A percentile compares a stretch with the other conserved stretches of the same genome.
These are phyloP conservation scores for Stromatinia cepivora DNA, from an alignment of 2,329 filamentous ascomycete species.

Conservation along the genomic window DNA sequence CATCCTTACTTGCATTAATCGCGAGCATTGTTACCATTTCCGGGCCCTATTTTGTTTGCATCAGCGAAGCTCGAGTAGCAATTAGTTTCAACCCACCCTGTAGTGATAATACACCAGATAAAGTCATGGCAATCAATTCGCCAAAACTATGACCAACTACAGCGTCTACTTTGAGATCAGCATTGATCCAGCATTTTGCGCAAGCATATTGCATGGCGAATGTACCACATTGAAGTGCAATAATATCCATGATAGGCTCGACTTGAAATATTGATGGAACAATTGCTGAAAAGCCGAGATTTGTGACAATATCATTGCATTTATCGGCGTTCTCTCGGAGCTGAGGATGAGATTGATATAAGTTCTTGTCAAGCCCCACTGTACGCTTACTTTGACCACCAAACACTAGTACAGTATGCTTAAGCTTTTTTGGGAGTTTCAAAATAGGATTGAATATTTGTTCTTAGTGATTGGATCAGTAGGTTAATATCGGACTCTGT, in stretches of 20 bases:
- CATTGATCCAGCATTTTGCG: constrained; percentile 30
- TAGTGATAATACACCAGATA: constrained; percentile 31
- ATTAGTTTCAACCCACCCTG: constrained; percentile 32
- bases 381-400: constrained; percentile 23
- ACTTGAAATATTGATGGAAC: constrained; percentile 28
- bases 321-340: constrained; percentile 27
- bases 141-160: constrained; percentile 45
- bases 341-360: constrained; percentile 10
- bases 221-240: constrained; percentile 25
- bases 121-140: constrained; percentile 41
- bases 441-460: not conserved
- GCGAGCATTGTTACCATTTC: constrained; percentile 8
- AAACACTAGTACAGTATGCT: constrained; percentile 44
- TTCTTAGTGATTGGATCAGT: not conserved
- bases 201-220: constrained; percentile 32
- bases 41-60: constrained; percentile 27
- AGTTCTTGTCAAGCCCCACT: constrained; percentile 23
- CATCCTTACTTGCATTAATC: not conserved
- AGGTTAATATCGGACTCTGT: not conserved
- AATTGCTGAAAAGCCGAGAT: constrained; percentile 23
- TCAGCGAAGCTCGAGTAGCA: constrained; percentile 40
- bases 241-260: constrained; percentile 21
- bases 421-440: constrained; percentile 10
- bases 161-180: constrained; percentile 21
- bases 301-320: constrained; percentile 23